These are phyloP conservation scores for Lactarius sanguifluus DNA, from an alignment of 768 basidiomycete genomes.

Conservation along the genomic window DNA sequence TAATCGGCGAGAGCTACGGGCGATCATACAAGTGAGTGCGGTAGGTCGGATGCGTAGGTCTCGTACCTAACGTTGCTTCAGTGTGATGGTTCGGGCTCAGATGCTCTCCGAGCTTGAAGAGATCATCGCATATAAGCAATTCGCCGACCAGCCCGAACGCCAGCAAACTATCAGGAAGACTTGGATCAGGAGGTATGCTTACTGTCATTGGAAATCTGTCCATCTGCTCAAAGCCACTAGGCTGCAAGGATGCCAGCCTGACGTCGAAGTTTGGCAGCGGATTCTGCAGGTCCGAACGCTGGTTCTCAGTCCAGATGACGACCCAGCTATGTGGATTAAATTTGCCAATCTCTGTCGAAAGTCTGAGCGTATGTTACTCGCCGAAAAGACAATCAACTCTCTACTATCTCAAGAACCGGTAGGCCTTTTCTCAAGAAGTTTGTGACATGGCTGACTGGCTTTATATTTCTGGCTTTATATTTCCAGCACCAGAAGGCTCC, in stretches of 20 bases:
- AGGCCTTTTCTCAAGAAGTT: slow-evolving; percentile 29
- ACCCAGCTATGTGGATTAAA: slow-evolving; percentile 98
- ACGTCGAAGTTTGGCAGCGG: slow-evolving; percentile 99
- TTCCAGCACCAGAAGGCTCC: slow-evolving; percentile 66
- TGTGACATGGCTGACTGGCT: neutral
- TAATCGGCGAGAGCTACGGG: slow-evolving; percentile 96
- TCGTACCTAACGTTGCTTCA: slow-evolving; percentile 37
- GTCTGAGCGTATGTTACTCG: slow-evolving; percentile 89
- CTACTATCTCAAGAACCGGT: slow-evolving; percentile 75
- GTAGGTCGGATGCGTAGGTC: neutral
- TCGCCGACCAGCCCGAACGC: slow-evolving; percentile 91
- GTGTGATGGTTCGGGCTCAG: slow-evolving; percentile 95
- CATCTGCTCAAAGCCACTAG: slow-evolving; percentile 41
- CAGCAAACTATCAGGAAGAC: slow-evolving; percentile 88
- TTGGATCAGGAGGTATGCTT: slow-evolving; percentile 88
- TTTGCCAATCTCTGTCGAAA: slow-evolving; percentile 98
- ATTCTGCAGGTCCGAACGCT: slow-evolving; percentile 94
- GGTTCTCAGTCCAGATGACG: slow-evolving; percentile 89
- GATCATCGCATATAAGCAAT: slow-evolving; percentile 94
- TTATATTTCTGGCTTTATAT: neutral
- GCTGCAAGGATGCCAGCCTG: slow-evolving; percentile 93
- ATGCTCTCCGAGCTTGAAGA: slow-evolving; percentile 98
- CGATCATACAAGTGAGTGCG: slow-evolving; percentile 85
- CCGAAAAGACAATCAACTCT: slow-evolving; percentile 96
- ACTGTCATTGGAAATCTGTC: neutral